phyloP scores from a whole-genome alignment of 2,329 filamentous ascomycete species.

The Microascus cirrosus region DNA sequence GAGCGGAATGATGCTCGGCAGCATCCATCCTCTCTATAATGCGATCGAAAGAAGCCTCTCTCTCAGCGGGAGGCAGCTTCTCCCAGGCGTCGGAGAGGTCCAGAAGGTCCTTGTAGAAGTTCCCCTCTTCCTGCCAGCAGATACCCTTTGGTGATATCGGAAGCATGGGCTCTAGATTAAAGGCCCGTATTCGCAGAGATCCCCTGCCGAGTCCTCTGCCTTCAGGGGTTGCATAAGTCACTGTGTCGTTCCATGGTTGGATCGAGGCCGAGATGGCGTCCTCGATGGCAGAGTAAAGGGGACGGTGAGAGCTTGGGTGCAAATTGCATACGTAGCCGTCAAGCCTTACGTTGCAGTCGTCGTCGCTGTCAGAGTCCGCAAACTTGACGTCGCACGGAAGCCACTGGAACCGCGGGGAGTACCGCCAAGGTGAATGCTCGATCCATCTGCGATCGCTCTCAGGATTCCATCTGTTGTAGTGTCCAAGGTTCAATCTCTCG shows the following conservation, averaged over 20 bases:
- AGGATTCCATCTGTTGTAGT: no score
- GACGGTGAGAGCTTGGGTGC: constrained; percentile 6
- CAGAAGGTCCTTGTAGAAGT: constrained; percentile 2
- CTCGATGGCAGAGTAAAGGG: constrained; percentile 9
- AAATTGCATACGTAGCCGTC: constrained; percentile 10
- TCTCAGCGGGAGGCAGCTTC: neutral
- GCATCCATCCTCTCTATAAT: neutral
- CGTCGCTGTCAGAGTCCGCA: neutral
- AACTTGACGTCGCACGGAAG: constrained; percentile 25
- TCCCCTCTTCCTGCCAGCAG: neutral
- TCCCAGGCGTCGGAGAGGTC: constrained; percentile 1
- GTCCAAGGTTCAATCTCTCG: no score
- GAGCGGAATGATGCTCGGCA: neutral
- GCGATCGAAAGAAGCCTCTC: neutral
- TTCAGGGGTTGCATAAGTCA: constrained; percentile 2
- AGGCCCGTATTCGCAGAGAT: constrained; percentile 1
- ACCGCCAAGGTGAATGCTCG: neutral
- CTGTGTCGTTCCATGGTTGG: constrained; percentile 5
- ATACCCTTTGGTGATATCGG: neutral
- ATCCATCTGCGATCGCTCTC: no score
- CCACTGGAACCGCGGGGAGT: constrained; percentile 28
- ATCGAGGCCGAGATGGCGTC: constrained; percentile 5
- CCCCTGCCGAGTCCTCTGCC: constrained; percentile 2
- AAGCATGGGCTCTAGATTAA: neutral
- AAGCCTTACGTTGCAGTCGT: constrained; percentile 5